Conservation (phyloP, 768 basidiomycete species). For the Hericium coralloides region DNA sequence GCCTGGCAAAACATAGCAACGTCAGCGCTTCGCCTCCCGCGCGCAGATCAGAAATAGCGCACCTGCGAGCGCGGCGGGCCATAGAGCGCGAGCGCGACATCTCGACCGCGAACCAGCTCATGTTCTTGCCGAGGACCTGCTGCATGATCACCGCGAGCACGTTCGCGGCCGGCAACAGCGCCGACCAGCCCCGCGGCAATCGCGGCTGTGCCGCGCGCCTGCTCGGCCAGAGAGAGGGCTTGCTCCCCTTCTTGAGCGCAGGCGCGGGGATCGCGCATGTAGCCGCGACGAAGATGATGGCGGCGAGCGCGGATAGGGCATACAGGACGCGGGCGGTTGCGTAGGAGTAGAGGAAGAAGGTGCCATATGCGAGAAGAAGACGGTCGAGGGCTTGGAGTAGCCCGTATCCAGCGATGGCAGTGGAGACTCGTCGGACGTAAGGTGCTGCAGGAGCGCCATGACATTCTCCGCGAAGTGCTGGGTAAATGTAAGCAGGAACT, state of each 20-base stretch:
- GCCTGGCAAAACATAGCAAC: constrained; percentile 33
- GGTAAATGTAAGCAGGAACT: background rate
- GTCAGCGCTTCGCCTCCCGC: background rate
- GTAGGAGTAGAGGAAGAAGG: constrained; percentile 70
- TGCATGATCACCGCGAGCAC: constrained; percentile 62
- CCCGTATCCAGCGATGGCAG: constrained; percentile 52
- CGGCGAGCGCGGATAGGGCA: constrained; percentile 35
- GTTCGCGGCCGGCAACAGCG: constrained; percentile 57
- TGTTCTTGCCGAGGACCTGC: constrained; percentile 47
- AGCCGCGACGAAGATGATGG: constrained; percentile 34
- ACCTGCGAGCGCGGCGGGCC: constrained; percentile 73
- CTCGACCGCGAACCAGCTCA: constrained; percentile 84
- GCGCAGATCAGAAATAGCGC: constrained; percentile 16
- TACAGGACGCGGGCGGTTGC: constrained; percentile 61
- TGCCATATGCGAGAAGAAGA: constrained; percentile 68
- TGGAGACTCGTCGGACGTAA: constrained; percentile 62
- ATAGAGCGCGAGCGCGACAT: constrained; percentile 57
- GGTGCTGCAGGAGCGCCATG: constrained; percentile 65
- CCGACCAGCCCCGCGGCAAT: constrained; percentile 44
- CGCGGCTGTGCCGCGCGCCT: constrained; percentile 38
- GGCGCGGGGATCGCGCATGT: constrained; percentile 29
- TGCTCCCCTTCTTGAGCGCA: constrained; percentile 24
- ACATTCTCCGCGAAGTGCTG: constrained; percentile 89
- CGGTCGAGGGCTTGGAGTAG: constrained; percentile 46
- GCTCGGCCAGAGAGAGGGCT: constrained; percentile 26